Evolutionary conservation across 805 yeast species (phyloP).

Genomic region (Monosporozyma aquatica): DNA sequence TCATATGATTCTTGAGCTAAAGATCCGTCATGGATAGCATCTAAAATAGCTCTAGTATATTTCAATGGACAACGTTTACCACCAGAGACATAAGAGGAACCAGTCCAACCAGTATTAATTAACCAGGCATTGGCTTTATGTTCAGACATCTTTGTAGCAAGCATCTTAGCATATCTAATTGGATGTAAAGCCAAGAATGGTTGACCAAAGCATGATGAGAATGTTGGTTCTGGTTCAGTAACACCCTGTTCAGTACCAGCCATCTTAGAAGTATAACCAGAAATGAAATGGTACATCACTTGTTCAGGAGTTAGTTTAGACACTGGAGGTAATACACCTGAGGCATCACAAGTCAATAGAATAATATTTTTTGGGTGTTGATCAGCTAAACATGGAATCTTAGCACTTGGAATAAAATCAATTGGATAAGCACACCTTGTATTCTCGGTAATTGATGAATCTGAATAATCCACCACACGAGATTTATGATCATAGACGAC

Average conservation of each 20-base stretch:
- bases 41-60: constrained; percentile 93
- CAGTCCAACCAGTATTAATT: constrained; percentile 98
- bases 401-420: constrained; percentile 91
- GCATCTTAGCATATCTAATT: constrained; percentile 93
- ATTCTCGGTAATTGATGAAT: constrained; percentile 82
- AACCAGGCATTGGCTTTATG: constrained; percentile 93
- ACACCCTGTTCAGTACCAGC: constrained; percentile 99
- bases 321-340: constrained; percentile 96
- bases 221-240: constrained; percentile 95
- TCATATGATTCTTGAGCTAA: constrained; percentile 74
- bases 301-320: constrained; percentile 88
- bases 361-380: constrained; percentile 88
- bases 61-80: constrained; percentile 97
- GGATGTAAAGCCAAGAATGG: constrained; percentile 98
- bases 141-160: constrained; percentile 81
- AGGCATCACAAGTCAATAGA: constrained; percentile 92
- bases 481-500: constrained; percentile 73
- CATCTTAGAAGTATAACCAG: constrained; percentile 98
- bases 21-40: constrained; percentile 88
- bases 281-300: constrained; percentile 97
- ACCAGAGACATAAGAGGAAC: constrained; percentile 83
- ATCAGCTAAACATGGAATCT: constrained; percentile 87
- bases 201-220: constrained; percentile 98
- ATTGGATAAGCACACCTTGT: constrained; percentile 98
- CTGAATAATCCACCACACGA: constrained; percentile 79